A percentile compares a stretch with the other conserved stretches of the same genome.
Conservation (phyloP, 2,329 filamentous ascomycete genomes). For the Fusarium siculi region DNA sequence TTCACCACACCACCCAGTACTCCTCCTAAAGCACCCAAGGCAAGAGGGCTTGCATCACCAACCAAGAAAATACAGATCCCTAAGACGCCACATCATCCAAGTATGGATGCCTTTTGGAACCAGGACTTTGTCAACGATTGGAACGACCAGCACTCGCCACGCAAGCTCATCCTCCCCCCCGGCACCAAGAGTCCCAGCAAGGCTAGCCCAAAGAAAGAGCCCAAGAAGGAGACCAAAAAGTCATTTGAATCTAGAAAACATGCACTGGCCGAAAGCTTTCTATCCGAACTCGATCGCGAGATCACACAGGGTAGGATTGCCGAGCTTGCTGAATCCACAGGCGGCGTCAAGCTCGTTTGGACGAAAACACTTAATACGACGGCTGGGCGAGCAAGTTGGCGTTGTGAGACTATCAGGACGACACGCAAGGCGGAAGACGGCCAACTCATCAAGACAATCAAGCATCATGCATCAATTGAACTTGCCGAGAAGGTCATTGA, state of each 20-base stretch:
- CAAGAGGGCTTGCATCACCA: constrained; percentile 44
- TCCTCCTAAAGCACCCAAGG: constrained; percentile 27
- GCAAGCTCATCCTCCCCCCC: constrained; percentile 51
- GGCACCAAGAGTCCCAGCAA: constrained; percentile 44
- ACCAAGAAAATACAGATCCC: constrained; percentile 57
- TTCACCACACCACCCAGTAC: constrained; percentile 39
- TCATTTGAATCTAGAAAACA: constrained; percentile 72
- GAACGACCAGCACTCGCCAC: constrained; percentile 70
- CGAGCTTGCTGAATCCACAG: constrained; percentile 68
- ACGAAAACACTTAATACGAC: constrained; percentile 83
- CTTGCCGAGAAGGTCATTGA: constrained; percentile 90
- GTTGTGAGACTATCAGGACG: constrained; percentile 64
- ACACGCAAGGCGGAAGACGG: constrained; percentile 42
- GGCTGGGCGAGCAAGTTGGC: constrained; percentile 80
- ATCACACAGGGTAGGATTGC: constrained; percentile 71
- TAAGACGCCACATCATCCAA: constrained; percentile 63
- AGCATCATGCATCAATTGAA: constrained; percentile 82
- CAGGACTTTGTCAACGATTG: constrained; percentile 69
- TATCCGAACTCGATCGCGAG: constrained; percentile 73
- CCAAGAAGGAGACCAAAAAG: constrained; percentile 59
- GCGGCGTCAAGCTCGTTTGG: constrained; percentile 79
- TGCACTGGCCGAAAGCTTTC: constrained; percentile 70
- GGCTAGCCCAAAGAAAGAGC: constrained; percentile 51
- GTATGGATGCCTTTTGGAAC: constrained; percentile 69
- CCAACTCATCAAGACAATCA: constrained; percentile 48